Conservation (phyloP, 2,329 filamentous ascomycete species). For the Aspergillus brasiliensis region DNA sequence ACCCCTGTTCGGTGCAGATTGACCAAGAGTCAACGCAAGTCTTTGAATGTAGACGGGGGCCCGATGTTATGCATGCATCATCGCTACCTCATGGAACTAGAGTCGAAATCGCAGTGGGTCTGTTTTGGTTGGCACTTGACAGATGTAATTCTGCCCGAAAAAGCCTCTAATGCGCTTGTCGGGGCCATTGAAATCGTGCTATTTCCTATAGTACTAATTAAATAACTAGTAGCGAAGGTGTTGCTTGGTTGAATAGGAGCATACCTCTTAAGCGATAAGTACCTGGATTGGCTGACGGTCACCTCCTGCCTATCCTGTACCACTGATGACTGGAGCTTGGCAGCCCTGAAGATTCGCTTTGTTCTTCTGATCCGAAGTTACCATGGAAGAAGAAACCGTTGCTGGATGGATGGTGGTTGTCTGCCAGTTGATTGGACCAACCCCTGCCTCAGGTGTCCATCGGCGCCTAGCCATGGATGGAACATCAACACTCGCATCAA, state of each 20-base stretch:
- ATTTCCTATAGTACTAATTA: not conserved
- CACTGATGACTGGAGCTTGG: too few species aligned
- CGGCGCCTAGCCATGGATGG: not conserved
- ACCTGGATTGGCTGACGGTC: too few species aligned
- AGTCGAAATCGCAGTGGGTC: not conserved
- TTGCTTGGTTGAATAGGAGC: too few species aligned
- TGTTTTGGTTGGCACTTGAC: not conserved
- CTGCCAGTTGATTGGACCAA: not conserved
- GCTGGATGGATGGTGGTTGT: not conserved
- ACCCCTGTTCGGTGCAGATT: not conserved
- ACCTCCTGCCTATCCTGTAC: too few species aligned
- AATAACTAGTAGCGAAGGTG: not conserved
- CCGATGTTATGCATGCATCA: not conserved
- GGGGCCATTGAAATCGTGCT: not conserved
- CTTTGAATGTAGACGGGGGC: not conserved
- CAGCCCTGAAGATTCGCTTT: too few species aligned
- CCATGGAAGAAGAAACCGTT: not conserved
- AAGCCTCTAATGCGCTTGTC: not conserved
- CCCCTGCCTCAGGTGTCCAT: not conserved
- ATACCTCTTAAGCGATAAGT: too few species aligned
- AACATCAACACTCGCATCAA: not conserved
- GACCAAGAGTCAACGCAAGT: not conserved
- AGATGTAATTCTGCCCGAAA: slow-evolving; percentile 1
- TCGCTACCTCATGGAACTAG: not conserved
- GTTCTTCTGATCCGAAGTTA: too few species aligned